phyloP scores from a whole-genome alignment of 2,329 filamentous ascomycete species.

The Corinectria fuckeliana region DNA sequence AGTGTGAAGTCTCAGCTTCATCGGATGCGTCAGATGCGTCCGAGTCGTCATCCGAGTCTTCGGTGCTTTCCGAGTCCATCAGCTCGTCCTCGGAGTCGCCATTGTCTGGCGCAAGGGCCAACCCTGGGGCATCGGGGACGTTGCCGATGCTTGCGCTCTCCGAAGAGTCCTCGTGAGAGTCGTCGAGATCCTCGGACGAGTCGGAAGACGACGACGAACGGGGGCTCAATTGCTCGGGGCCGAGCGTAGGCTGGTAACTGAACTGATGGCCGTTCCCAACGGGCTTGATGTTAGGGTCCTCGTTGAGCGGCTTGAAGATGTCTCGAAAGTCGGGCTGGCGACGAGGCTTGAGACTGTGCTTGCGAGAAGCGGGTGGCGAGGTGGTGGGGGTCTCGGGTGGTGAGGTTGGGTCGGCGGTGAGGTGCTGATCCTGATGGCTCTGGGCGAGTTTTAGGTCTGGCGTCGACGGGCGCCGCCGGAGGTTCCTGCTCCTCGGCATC shows the following conservation, averaged over 20 bases:
- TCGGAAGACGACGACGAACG: conserved; percentile 45
- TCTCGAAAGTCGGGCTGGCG: conserved; percentile 43
- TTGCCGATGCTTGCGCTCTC: conserved; percentile 39
- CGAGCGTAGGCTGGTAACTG: conserved; percentile 46
- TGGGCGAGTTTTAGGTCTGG: conserved; percentile 48
- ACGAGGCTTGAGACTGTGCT: conserved; percentile 41
- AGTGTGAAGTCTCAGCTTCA: conserved; percentile 31
- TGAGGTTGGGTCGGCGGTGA: conserved; percentile 51
- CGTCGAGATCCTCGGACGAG: conserved; percentile 36
- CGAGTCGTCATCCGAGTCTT: conserved; percentile 24
- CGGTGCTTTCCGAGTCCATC: conserved; percentile 22
- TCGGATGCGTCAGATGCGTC: conserved; percentile 34
- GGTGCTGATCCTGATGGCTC: conserved; percentile 37
- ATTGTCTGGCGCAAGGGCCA: conserved; percentile 15
- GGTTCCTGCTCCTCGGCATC: conserved; percentile 44
- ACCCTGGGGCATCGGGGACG: conserved; percentile 31
- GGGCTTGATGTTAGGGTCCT: conserved; percentile 51
- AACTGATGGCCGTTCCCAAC: conserved; percentile 51
- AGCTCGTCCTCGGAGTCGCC: conserved; percentile 26
- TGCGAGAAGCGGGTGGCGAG: conserved; percentile 44
- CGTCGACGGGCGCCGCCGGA: conserved; percentile 48
- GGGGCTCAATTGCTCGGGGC: conserved; percentile 46
- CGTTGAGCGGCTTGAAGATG: conserved; percentile 39
- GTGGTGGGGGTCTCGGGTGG: conserved; percentile 56
- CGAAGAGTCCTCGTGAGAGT: conserved; percentile 39